A percentile compares a stretch with the other conserved stretches of the same genome.
phyloP scores from a whole-genome alignment of 2,329 filamentous ascomycete genomes.

The Exophiala bonariae region DNA sequence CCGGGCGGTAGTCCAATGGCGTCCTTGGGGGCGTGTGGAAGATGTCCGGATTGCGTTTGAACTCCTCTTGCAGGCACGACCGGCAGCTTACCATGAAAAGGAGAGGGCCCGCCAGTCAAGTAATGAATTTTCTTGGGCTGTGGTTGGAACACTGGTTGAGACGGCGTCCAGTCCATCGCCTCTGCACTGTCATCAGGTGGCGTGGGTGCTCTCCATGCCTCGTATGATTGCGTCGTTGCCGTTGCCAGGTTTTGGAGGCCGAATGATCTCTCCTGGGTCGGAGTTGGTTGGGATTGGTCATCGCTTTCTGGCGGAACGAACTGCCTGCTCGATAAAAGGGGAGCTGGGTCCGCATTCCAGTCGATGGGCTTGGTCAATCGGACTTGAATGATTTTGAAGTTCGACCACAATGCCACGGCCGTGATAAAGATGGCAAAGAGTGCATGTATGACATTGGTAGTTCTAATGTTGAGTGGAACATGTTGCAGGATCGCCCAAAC shows the following conservation, averaged over 20 bases:
- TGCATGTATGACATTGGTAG: constrained; percentile 26
- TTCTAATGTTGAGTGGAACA: constrained; percentile 8
- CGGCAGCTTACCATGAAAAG: constrained; percentile 46
- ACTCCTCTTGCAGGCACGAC: constrained; percentile 40
- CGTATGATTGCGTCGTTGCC: constrained; percentile 29
- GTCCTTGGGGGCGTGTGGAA: constrained; percentile 20
- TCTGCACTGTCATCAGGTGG: constrained; percentile 34
- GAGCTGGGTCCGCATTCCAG: constrained; percentile 23
- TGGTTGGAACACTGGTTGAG: constrained; percentile 30
- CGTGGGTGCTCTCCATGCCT: constrained; percentile 40
- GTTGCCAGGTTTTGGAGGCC: constrained; percentile 29
- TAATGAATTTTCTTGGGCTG: constrained; percentile 30
- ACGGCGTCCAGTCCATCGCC: constrained; percentile 54
- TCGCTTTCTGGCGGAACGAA: constrained; percentile 16
- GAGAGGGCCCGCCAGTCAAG: constrained; percentile 35
- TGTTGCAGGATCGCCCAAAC: constrained; percentile 42
- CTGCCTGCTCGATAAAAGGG: constrained; percentile 21
- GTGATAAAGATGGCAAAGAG: constrained; percentile 42
- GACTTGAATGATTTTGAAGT: constrained; percentile 40
- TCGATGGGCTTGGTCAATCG: constrained; percentile 41
- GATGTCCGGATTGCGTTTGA: constrained; percentile 39
- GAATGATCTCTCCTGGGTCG: constrained; percentile 28
- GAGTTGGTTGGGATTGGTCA: constrained; percentile 1
- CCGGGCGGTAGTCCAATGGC: constrained; percentile 33
- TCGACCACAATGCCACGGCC: constrained; percentile 36